phyloP scores from a whole-genome alignment of 2,329 filamentous ascomycete genomes.

The Ophiostoma sp. region DNA sequence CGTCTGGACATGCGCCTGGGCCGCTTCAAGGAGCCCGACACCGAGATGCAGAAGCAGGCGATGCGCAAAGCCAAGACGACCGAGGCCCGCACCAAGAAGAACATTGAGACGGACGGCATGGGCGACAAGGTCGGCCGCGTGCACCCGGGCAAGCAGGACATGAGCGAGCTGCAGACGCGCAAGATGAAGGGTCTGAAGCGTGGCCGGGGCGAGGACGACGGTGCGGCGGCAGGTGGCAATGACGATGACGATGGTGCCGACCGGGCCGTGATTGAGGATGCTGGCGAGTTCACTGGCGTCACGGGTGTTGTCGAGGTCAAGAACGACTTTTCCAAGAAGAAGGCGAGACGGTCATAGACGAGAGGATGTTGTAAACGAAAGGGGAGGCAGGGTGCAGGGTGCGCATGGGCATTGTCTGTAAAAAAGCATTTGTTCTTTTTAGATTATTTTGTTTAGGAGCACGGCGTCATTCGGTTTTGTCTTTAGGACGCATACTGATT shows the following conservation, averaged over 20 bases:
- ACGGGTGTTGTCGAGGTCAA: constrained; percentile 23
- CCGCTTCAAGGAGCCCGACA: constrained; percentile 75
- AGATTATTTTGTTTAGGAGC: constrained; percentile 18
- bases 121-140: constrained; percentile 96
- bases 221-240: constrained; percentile 1
- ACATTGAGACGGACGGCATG: constrained; percentile 85
- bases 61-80: constrained; percentile 77
- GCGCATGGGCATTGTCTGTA: background rate
- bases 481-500: constrained; percentile 10
- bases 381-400: background rate
- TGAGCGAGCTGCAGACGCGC: constrained; percentile 82
- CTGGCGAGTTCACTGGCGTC: constrained; percentile 22
- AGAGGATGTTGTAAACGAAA: background rate
- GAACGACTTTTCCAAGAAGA: constrained; percentile 42
- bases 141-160: constrained; percentile 86
- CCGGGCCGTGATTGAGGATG: background rate
- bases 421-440: constrained; percentile 17
- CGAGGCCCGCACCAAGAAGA: constrained; percentile 89
- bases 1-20: constrained; percentile 89
- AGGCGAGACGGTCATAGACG: constrained; percentile 38
- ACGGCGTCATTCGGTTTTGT: constrained; percentile 22
- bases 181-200: constrained; percentile 99
- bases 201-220: constrained; percentile 59
- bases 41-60: constrained; percentile 80
- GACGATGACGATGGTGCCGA: constrained; percentile 34